Conservation (phyloP, 176 grass and related monocot genomes). For the Puccinellia tenuiflora region DNA sequence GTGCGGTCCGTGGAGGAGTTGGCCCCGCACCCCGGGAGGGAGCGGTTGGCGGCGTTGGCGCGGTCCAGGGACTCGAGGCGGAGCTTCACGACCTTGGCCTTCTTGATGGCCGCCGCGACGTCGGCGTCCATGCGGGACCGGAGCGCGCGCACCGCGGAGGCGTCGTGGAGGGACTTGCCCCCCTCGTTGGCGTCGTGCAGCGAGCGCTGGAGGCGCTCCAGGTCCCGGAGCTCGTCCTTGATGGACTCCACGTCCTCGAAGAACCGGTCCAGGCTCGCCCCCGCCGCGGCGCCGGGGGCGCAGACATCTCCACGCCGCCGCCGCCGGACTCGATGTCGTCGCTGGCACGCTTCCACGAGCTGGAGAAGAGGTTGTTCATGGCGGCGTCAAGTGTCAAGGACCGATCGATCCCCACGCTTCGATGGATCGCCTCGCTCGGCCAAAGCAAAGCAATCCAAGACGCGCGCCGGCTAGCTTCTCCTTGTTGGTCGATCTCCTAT, state of each 20-base stretch:
- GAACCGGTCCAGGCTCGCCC: conserved; percentile 70
- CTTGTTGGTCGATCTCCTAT: no score
- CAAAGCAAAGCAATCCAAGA: no score
- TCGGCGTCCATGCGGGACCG: conserved; percentile 75
- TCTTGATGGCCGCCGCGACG: conserved; percentile 60
- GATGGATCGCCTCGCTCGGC: not conserved
- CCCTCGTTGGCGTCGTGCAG: conserved; percentile 78
- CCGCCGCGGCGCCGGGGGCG: conserved; percentile 30
- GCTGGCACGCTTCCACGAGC: conserved; percentile 53
- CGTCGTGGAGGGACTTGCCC: conserved; percentile 79
- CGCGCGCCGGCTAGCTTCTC: no score
- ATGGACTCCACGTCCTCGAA: conserved; percentile 92
- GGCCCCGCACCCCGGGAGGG: conserved; percentile 54
- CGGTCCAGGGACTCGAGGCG: conserved; percentile 88
- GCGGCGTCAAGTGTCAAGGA: not conserved
- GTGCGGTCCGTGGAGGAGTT: conserved; percentile 63
- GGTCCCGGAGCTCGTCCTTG: conserved; percentile 86
- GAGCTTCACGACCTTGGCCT: conserved; percentile 87
- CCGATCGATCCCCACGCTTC: not conserved
- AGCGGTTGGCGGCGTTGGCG: conserved; percentile 88
- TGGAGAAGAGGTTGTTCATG: conserved; percentile 85
- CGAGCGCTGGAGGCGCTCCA: conserved; percentile 64
- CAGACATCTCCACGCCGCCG: conserved; percentile 53
- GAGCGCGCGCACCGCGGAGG: conserved; percentile 59
- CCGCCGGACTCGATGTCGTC: conserved; percentile 42